Conservation (phyloP, 2,329 filamentous ascomycete genomes). For the Xenosphaeropsis pyriputrescens region DNA sequence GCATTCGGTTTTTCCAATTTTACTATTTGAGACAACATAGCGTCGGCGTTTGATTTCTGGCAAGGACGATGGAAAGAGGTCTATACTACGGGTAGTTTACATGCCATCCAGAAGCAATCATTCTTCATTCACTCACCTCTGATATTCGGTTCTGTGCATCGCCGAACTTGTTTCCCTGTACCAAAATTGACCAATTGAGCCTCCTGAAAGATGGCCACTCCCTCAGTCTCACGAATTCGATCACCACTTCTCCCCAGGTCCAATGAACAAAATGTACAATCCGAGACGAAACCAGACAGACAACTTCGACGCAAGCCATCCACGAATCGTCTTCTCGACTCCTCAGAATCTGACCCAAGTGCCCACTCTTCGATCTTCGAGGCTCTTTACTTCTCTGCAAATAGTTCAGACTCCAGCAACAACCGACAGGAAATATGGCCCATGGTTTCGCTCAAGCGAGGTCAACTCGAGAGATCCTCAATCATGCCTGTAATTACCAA, state of each 20-base stretch:
- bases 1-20: background rate
- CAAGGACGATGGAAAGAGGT: background rate
- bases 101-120: background rate
- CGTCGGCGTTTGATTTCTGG: constrained; percentile 10
- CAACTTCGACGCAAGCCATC: constrained; percentile 18
- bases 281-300: constrained; percentile 1
- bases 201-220: constrained; percentile 7
- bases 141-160: background rate
- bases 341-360: constrained; percentile 21
- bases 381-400: constrained; percentile 20
- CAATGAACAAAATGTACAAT: background rate
- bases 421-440: constrained; percentile 6
- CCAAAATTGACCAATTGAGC: background rate
- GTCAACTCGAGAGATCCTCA: background rate
- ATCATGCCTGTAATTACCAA: background rate
- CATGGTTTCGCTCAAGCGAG: background rate
- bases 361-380: constrained; percentile 22
- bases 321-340: constrained; percentile 16
- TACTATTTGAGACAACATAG: constrained; percentile 8
- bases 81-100: background rate
- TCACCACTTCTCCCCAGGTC: background rate
- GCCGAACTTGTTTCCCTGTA: background rate
- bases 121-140: background rate
- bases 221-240: constrained; percentile 2
- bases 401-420: constrained; percentile 14